Conservation (phyloP, 2,329 filamentous ascomycete species). For the Penicillium sp. region DNA sequence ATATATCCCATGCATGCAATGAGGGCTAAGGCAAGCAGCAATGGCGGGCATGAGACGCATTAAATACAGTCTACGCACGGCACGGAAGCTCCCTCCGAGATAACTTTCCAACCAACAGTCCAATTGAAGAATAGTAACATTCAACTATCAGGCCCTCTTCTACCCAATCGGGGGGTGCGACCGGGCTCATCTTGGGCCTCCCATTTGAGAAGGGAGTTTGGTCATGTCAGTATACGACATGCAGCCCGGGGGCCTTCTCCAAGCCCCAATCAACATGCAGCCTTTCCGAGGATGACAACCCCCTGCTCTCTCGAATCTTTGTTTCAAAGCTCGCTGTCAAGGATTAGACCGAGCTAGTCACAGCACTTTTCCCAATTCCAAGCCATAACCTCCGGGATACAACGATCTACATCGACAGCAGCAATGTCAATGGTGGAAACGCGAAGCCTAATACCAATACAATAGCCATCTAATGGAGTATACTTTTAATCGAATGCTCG, state of each 20-base stretch:
- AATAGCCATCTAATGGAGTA: not conserved
- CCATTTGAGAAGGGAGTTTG: not conserved
- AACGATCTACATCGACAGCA: not conserved
- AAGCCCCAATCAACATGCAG: not conserved
- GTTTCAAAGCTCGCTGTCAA: not conserved
- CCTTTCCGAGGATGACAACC: not conserved
- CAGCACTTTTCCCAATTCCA: not conserved
- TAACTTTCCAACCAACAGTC: not conserved
- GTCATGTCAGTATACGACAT: not conserved
- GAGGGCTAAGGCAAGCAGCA: not conserved
- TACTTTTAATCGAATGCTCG: not conserved
- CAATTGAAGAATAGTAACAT: not conserved
- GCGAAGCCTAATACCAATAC: not conserved
- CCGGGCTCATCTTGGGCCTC: not conserved
- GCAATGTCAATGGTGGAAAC: not conserved
- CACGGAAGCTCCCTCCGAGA: not conserved
- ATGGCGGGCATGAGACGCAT: not conserved
- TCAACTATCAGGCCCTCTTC: not conserved
- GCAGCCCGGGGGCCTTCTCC: not conserved
- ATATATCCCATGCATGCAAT: not conserved
- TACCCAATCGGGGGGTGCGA: not conserved
- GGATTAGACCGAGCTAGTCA: not conserved
- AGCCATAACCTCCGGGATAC: not conserved
- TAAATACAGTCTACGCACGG: not conserved
- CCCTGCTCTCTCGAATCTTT: not conserved